Evolutionary conservation across 139 green algal genomes (phyloP).

Genomic region (Haematococcus lacustris): DNA sequence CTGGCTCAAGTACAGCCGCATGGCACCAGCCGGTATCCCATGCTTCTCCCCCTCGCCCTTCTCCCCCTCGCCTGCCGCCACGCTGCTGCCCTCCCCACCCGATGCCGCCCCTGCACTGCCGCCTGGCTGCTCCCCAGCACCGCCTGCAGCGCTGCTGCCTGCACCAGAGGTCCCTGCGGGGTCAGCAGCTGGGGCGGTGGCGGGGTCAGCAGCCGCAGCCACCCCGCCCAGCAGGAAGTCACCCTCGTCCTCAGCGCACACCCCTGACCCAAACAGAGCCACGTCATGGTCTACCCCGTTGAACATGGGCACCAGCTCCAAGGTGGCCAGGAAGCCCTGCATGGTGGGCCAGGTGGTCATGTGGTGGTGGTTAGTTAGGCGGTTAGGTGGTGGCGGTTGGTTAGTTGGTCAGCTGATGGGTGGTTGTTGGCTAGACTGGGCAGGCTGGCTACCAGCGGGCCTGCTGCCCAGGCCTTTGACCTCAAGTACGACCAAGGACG

Average conservation of each 20-base stretch:
- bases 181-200: neutral
- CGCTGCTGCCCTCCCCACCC: conserved; percentile 5
- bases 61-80: neutral
- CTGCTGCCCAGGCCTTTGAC: too few relatives aligned
- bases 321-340: conserved; percentile 63
- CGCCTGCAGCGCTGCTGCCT: conserved; percentile 1
- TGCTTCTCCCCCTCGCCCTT: neutral
- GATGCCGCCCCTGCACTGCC: neutral
- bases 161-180: neutral
- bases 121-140: too few relatives aligned
- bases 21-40: conserved; percentile 30
- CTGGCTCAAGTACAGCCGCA: conserved; percentile 80
- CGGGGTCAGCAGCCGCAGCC: neutral
- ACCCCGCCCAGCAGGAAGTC: conserved; percentile 46
- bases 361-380: too few relatives aligned
- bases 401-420: too few relatives aligned
- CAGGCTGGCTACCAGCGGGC: too few relatives aligned
- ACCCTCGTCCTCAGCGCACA: conserved; percentile 71
- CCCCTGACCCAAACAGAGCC: conserved; percentile 70
- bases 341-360: too few relatives aligned
- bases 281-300: conserved; percentile 72
- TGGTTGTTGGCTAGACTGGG: too few relatives aligned
- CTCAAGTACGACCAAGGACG: too few relatives aligned
- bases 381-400: too few relatives aligned
- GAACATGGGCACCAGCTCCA: conserved; percentile 92